Conservation (phyloP, 129 eudicot genomes). For the Flaveria linearis region DNA sequence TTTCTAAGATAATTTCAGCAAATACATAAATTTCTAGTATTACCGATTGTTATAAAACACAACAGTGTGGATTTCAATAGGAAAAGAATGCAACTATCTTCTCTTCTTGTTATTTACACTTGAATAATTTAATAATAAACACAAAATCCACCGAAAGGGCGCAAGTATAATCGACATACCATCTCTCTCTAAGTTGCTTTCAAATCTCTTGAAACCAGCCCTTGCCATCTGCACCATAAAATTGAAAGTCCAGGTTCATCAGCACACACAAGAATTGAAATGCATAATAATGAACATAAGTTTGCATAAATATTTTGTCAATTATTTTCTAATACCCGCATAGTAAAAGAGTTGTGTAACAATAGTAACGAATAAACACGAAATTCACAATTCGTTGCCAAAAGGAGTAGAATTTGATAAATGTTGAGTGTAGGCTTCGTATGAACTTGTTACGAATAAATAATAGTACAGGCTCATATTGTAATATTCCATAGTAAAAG, state of each 20-base stretch:
- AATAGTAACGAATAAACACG: not conserved
- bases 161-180: slow-evolving; percentile 11
- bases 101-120: slow-evolving; percentile 56
- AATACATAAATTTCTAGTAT: not conserved
- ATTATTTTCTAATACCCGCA: not conserved
- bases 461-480: too few species aligned
- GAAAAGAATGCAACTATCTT: slow-evolving; percentile 28
- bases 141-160: slow-evolving; percentile 30
- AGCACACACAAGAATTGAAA: not conserved
- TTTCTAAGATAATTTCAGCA: too few species aligned
- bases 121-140: slow-evolving; percentile 41
- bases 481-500: too few species aligned
- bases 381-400: too few species aligned
- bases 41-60: slow-evolving; percentile 1
- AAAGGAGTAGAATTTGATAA: not conserved
- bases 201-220: slow-evolving; percentile 63
- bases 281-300: not conserved
- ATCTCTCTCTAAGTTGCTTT: slow-evolving; percentile 46
- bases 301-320: not conserved
- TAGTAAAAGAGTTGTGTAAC: not conserved
- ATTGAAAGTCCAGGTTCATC: slow-evolving; percentile 6
- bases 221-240: slow-evolving; percentile 85
- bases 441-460: too few species aligned
- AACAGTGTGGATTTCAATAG: not conserved
- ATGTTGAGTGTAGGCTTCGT: not conserved